Evolutionary conservation across 2,329 filamentous ascomycete species (phyloP).

Genomic region (Achaetomium macrosporum): DNA sequence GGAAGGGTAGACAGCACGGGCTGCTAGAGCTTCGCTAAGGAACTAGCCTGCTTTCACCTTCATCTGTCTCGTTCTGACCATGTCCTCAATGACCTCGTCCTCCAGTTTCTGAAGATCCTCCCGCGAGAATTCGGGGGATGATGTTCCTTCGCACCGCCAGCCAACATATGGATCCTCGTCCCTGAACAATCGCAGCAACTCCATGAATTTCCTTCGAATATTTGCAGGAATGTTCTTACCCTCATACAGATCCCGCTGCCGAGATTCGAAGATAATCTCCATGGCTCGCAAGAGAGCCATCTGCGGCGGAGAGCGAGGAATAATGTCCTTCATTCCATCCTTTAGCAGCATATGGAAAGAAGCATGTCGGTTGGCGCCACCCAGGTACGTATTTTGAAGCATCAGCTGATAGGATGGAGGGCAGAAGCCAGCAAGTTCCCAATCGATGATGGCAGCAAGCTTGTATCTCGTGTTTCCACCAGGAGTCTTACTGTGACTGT

Average conservation of each 20-base stretch:
- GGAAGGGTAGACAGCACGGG: no score
- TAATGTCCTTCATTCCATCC: not conserved
- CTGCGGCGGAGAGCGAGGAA: not conserved
- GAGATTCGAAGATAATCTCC: not conserved
- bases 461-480: not conserved
- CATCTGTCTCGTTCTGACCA: not conserved
- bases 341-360: not conserved
- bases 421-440: not conserved
- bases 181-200: not conserved
- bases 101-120: not conserved
- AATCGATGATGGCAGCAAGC: conserved; percentile 3
- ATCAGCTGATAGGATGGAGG: not conserved
- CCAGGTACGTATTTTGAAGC: not conserved
- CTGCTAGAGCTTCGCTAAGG: no score
- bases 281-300: not conserved
- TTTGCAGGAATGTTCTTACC: not conserved
- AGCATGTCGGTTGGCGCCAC: not conserved
- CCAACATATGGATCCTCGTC: not conserved
- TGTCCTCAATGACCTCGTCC: not conserved
- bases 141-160: not conserved
- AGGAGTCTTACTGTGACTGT: no score
- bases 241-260: not conserved
- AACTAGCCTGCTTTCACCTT: no score
- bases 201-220: not conserved
- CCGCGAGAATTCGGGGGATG: not conserved